phyloP scores from a whole-genome alignment of 2,329 filamentous ascomycete species.

The Fusarium incarnatum region DNA sequence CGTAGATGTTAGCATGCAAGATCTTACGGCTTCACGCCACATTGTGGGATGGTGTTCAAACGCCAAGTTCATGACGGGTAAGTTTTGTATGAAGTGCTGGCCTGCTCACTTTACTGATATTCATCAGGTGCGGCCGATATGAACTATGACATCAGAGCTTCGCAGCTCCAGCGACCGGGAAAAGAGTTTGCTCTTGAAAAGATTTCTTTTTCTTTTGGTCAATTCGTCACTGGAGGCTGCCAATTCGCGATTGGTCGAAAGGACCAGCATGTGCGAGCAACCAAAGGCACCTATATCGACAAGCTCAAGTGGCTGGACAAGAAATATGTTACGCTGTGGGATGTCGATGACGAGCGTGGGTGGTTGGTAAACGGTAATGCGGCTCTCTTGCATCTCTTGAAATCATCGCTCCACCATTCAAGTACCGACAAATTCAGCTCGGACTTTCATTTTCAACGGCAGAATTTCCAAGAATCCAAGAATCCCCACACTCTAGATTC shows the following conservation, averaged over 20 bases:
- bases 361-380: neutral
- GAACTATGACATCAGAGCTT: neutral
- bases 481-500: neutral
- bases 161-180: neutral
- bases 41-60: constrained; percentile 5
- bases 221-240: neutral
- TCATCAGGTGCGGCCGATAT: neutral
- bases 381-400: neutral
- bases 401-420: neutral
- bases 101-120: rapidly evolving
- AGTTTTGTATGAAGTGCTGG: rapidly evolving
- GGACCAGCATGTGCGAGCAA: rapidly evolving
- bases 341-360: neutral
- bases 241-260: neutral
- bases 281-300: rapidly evolving
- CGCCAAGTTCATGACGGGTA: neutral
- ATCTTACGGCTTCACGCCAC: neutral
- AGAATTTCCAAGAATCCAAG: rapidly evolving
- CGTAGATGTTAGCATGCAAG: rapidly evolving
- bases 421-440: neutral
- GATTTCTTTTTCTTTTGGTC: neutral
- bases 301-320: neutral
- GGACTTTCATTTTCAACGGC: neutral
- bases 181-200: neutral
- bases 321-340: neutral